Base-by-base conservation (phyloP, 306 rosid species). In the Medicago arabica region DNA sequence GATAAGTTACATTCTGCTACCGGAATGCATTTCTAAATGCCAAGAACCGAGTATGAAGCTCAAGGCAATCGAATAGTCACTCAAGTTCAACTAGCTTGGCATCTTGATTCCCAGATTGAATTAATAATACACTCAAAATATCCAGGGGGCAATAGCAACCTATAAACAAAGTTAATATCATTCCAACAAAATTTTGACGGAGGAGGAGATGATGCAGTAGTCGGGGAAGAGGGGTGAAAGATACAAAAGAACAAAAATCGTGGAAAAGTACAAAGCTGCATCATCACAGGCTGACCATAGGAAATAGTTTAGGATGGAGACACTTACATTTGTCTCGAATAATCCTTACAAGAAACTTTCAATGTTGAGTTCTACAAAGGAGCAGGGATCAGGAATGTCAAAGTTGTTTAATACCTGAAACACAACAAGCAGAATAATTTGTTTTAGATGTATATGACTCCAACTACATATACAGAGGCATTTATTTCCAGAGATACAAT, bases 321-420 rank as follows among this genome's bases (percentile, higher is more conserved):
- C 16, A 61, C 95, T 87, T 76, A 81, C 95, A 74, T 83, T 74
- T 18, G 47, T 54, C 47, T 64, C 58, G 36, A 41, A 76, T 58
- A 51, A 63, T 67, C 68, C 44, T 85, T 83, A 91, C 38, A 95
- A 64, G 60, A 95, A 84, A 70, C 87, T 87, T 84, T 86, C 91
- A 7, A 95, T 75, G 82, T 81, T 75, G 46, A 95, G 83, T 80
- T 95, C 97, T 25, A 90, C 93, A 36, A 81, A 92, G 67, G 98
- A 95, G 93, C 98, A 95, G 0, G 97, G 97, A 85, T 95, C 97
- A 1, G 96, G 83, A 83, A 95, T 90, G 88, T 95, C 91, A 0
- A 92, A 95, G 86, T 95, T 92, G 82, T 76, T 84, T 34, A 92
- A 79, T 40, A 95, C 97, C 97, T 95, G 96, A 80, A 75, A 73